These are phyloP conservation scores for Pichia nanzhaoensis DNA, from an alignment of 805 yeast genomes.

Conservation along the genomic window DNA sequence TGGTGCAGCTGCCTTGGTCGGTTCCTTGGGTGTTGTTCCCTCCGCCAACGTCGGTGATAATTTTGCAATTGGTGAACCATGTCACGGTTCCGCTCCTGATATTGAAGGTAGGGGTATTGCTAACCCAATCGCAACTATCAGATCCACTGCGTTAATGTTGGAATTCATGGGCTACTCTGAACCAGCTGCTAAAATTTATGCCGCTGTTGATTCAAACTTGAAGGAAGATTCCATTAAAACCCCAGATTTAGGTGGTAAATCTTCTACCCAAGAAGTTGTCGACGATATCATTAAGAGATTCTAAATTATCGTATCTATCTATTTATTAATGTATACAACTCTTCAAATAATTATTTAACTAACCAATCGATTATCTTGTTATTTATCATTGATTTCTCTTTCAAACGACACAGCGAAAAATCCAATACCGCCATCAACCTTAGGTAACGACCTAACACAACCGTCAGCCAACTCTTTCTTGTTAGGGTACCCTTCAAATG, in stretches of 20 bases:
- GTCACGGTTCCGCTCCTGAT: slow-evolving; percentile 99
- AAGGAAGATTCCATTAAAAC: slow-evolving; percentile 72
- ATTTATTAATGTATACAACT: too few species aligned
- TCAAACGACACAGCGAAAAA: slow-evolving; percentile 94
- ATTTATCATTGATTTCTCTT: slow-evolving; percentile 25
- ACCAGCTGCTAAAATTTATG: slow-evolving; percentile 87
- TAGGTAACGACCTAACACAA: slow-evolving; percentile 80
- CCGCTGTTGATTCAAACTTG: slow-evolving; percentile 91
- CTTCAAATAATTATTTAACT: too few species aligned
- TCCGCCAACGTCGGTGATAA: slow-evolving; percentile 95
- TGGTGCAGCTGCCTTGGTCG: slow-evolving; percentile 97
- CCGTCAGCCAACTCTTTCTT: slow-evolving; percentile 67
- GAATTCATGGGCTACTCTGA: slow-evolving; percentile 90
- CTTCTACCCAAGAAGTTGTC: slow-evolving; percentile 80
- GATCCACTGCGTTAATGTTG: slow-evolving; percentile 95
- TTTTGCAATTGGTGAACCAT: slow-evolving; percentile 98
- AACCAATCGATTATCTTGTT: too few species aligned
- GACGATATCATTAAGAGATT: slow-evolving; percentile 66
- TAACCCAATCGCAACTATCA: slow-evolving; percentile 95
- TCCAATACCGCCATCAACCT: slow-evolving; percentile 96
- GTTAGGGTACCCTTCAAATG: slow-evolving; percentile 46
- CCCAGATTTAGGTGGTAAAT: slow-evolving; percentile 92
- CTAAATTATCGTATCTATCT: slow-evolving; percentile 17
- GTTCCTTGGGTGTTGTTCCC: slow-evolving; percentile 97
- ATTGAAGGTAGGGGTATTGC: slow-evolving; percentile 93